A percentile compares a stretch with the other conserved stretches of the same genome.
Evolutionary conservation across 345 rosid species (phyloP).

Genomic region (Aethionema arabicum): DNA sequence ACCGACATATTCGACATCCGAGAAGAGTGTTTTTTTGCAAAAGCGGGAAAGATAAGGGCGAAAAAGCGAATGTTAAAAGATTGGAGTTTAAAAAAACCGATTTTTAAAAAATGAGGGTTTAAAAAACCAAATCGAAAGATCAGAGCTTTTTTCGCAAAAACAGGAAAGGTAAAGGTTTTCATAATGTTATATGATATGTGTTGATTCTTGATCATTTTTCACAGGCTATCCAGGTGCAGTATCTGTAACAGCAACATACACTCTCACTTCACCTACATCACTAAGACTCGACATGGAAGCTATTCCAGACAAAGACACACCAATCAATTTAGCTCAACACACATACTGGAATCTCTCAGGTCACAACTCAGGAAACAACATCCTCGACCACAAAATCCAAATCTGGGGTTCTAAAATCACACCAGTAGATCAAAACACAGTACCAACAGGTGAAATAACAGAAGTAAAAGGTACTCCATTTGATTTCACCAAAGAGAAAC

Average conservation of each 20-base stretch:
- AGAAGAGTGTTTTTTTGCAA: too few species aligned
- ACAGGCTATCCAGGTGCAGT: constrained; percentile 90
- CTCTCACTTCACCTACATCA: constrained; percentile 63
- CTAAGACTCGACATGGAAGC: constrained; percentile 96
- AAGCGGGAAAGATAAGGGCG: too few species aligned
- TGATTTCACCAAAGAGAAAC: constrained; percentile 77
- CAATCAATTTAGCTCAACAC: constrained; percentile 86
- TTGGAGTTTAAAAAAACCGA: too few species aligned
- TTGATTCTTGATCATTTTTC: background rate
- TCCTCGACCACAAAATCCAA: constrained; percentile 70
- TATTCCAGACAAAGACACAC: constrained; percentile 70
- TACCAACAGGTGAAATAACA: constrained; percentile 82
- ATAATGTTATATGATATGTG: background rate
- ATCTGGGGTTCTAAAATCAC: constrained; percentile 82
- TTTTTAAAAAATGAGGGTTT: too few species aligned
- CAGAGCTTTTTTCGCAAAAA: too few species aligned
- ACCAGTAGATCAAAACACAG: constrained; percentile 71
- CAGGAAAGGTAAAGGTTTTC: too few species aligned
- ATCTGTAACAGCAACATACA: constrained; percentile 67
- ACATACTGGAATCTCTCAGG: constrained; percentile 97
- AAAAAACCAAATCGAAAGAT: too few species aligned
- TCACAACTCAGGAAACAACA: constrained; percentile 64
- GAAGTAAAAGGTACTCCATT: constrained; percentile 79
- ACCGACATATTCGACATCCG: too few species aligned
- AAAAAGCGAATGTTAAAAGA: too few species aligned